Evolutionary conservation across 176 grass and related monocot species (phyloP), one percentile per base, ranked within the genome.

Genomic region (Secale cereale): DNA sequence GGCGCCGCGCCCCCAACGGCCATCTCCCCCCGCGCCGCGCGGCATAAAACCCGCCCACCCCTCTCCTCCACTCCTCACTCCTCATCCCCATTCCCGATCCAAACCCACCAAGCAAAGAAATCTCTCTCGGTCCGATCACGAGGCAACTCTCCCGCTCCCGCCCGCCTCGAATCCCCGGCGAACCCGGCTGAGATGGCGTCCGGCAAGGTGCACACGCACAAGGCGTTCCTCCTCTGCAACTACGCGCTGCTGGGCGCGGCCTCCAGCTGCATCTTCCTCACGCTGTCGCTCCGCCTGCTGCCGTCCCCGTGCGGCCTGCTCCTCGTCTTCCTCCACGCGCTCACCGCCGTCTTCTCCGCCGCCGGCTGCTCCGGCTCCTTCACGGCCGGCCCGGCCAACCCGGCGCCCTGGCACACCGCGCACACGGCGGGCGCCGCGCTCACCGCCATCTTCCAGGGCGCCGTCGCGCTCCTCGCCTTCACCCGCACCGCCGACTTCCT

Each of bases 391-490:
- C 90, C 92, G 17, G 89, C 75, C 50, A 72, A 76, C 48, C 48
- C 13, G 68, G 91, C 6, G 22, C 86, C 8, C 74, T 89, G 91
- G 89, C 91, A 96, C 89, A 90, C 80, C 69, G 79, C 92, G 2
- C 97, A 99, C 84, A 92, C 90, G 2, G 90, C 85, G 0, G 90
- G 94, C 0, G 87, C 97, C 23, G 87, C 90, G 8, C 93, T 98
- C 91, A 88, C 96, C 15, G 96, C 96, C 71, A 98, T 98, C 87
- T 98, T 95, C 88, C 96, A 98, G 77, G 94, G 89, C 13, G 94
- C 91, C 59, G 79, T 97, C 63, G 87, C 94, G 25, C 87, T 97
- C 6, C 85, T 97, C 59, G 91, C 94, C 0, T 89, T 97, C 84
- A 97, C 94, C 4, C 94, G 89, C 74, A 93, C 94, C 32, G 65